A percentile compares a stretch with the other conserved stretches of the same genome.
phyloP scores from a whole-genome alignment of 1,284 basidiomycete species.

The Microbotryum saponariae region DNA sequence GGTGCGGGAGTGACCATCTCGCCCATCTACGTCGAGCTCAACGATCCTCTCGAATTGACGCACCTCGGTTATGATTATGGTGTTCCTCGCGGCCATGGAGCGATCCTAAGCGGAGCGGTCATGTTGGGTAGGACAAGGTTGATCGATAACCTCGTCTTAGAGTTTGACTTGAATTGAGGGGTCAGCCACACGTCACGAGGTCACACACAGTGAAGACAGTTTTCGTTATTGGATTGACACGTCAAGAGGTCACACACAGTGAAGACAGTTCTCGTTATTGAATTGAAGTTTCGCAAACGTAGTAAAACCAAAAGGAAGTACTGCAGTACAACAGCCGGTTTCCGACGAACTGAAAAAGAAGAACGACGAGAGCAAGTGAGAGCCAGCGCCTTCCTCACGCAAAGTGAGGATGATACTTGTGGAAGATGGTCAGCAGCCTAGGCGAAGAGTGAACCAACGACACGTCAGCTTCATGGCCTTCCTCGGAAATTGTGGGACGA shows the following conservation, averaged over 20 bases:
- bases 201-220: background rate
- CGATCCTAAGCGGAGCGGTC: slow-evolving; percentile 79
- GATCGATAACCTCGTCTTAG: slow-evolving; percentile 86
- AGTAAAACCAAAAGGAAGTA: too few relatives aligned
- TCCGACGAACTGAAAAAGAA: too few relatives aligned
- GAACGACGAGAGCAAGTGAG: too few relatives aligned
- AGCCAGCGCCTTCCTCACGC: slow-evolving; percentile 43
- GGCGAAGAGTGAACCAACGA: too few relatives aligned
- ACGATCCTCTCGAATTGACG: slow-evolving; percentile 56
- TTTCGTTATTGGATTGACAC: too few relatives aligned
- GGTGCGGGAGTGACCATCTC: slow-evolving; percentile 52
- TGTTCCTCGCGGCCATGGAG: slow-evolving; percentile 41
- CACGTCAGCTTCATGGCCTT: too few relatives aligned
- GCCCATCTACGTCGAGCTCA: slow-evolving; percentile 83
- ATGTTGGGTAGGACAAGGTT: slow-evolving; percentile 80
- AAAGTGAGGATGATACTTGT: slow-evolving; percentile 74
- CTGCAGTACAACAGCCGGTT: too few relatives aligned
- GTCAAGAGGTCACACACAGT: background rate
- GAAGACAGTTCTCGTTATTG: background rate
- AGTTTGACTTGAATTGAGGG: slow-evolving; percentile 23
- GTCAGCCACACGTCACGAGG: background rate
- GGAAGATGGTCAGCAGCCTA: slow-evolving; percentile 66
- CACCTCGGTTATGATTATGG: too few relatives aligned
- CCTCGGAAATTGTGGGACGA: background rate
- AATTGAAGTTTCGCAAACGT: too few relatives aligned